Evolutionary conservation across 805 yeast genomes (phyloP).

Genomic region (Wickerhamomyces tratensis): DNA sequence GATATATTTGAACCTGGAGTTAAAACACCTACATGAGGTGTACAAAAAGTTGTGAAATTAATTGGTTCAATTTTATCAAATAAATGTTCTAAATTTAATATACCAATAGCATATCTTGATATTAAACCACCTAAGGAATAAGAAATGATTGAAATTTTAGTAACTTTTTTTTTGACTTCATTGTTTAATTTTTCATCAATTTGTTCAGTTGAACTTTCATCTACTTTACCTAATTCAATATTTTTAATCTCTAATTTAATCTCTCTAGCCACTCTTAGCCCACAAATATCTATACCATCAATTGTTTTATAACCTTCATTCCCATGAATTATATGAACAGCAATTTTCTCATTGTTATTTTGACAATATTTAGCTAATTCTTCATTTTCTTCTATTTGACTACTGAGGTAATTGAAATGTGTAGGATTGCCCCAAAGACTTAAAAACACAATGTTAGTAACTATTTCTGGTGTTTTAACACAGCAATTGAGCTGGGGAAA

Average conservation of each 20-base stretch:
- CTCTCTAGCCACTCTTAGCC: conserved; percentile 64
- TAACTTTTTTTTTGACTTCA: conserved; percentile 28
- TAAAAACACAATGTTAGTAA: conserved; percentile 2
- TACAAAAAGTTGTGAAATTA: conserved; percentile 49
- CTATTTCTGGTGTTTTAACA: background rate
- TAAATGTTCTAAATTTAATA: conserved; percentile 42
- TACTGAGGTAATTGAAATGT: conserved; percentile 55
- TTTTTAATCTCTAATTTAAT: conserved; percentile 31
- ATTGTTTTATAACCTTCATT: conserved; percentile 61
- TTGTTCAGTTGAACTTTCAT: no score
- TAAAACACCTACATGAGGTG: conserved; percentile 62
- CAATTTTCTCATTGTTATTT: conserved; percentile 6
- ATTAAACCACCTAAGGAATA: conserved; percentile 83
- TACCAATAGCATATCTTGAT: conserved; percentile 68
- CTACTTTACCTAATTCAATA: no score
- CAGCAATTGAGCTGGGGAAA: background rate
- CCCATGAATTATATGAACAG: conserved; percentile 13
- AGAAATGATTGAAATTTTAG: conserved; percentile 67
- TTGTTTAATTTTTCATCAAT: conserved; percentile 5
- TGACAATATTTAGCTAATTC: conserved; percentile 17
- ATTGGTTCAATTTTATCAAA: conserved; percentile 49
- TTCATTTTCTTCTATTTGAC: conserved; percentile 26
- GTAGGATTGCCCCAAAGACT: conserved; percentile 70
- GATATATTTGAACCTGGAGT: conserved; percentile 48
- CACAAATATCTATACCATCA: conserved; percentile 84